Base-by-base conservation (phyloP, 371 early-diverging fungal genomes). In the Mucor piriformis region DNA sequence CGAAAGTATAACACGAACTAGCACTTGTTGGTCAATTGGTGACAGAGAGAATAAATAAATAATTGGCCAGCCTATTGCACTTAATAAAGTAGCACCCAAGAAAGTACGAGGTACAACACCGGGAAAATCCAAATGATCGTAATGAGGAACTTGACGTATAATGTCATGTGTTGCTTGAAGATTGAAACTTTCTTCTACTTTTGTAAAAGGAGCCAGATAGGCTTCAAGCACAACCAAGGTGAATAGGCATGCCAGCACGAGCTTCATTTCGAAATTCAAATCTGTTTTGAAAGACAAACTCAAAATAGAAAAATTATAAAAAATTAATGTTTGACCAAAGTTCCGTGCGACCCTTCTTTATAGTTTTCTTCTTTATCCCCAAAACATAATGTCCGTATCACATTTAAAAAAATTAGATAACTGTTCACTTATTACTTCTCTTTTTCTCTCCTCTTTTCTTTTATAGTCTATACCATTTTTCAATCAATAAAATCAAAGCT, bases 161-260 rank as follows among this genome's bases (percentile, higher is more conserved):
- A 97, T 77, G 72, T 98, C 97, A 67, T 95, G 93, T 3, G 83
- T 83, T 3, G 97, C 96, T 71, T 98, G 98, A 42, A 93, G 52
- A 65, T 92, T 92, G 76, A 98, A 98, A 61, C 92, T 92, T 67
- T 98, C 98, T 73, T 98, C 97, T 29, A 98, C 97, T 74, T 97
- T 96, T 46, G 94, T 93, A 70, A 76, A 96, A 0, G 96, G 97
- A 32, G 86, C 83, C 15, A 71, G 54, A 27, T 77, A 43, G 27
- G 76, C 72, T 56, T 85, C 77, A 27, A 67, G 7, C 15, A 69
- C 55, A 21, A 85, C 69, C 46, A 86, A 50, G 13, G 59, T 7
- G 43, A 77, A 69, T 29, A 79, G 21, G 35, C 48, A 40, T 37
- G 44, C 47, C 16, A 70, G 37, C 60, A 66, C 70, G 57, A 59